Percentiles rank a stretch among this genome's conserved stretches.
These are phyloP conservation scores for Aureobasidium sp. DNA, from an alignment of 2,329 filamentous ascomycete species.

Conservation along the genomic window DNA sequence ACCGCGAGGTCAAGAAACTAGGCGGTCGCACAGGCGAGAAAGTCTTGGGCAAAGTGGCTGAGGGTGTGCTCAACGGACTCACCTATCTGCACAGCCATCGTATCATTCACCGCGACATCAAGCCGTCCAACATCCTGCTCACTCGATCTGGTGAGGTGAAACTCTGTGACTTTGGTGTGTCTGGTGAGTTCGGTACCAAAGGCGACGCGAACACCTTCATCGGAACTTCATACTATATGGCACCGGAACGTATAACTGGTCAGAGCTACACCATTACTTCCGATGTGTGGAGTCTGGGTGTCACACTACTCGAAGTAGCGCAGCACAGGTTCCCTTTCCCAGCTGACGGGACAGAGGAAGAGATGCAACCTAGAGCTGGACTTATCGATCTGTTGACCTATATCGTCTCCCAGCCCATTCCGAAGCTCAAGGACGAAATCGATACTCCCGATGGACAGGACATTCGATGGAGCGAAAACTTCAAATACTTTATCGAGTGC, in stretches of 20 bases:
- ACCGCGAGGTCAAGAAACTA: constrained; percentile 92
- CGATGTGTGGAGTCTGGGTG: constrained; percentile 95
- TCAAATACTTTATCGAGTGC: constrained; percentile 99
- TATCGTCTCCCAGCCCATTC: constrained; percentile 91
- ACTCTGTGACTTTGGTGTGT: constrained; percentile 96
- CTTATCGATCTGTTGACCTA: constrained; percentile 94
- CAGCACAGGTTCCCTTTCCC: constrained; percentile 98
- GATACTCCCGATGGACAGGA: constrained; percentile 51
- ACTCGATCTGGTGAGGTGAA: constrained; percentile 92
- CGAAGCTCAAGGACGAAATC: constrained; percentile 91
- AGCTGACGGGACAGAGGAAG: constrained; percentile 88
- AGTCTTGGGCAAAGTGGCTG: constrained; percentile 91
- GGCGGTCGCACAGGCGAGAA: constrained; percentile 95
- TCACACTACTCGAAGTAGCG: constrained; percentile 96
- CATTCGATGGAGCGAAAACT: constrained; percentile 92
- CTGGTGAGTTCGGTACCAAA: constrained; percentile 95
- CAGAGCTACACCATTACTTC: constrained; percentile 98
- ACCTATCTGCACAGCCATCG: constrained; percentile 93
- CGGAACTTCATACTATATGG: constrained; percentile 97
- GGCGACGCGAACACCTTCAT: constrained; percentile 99
- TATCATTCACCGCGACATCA: constrained; percentile 98
- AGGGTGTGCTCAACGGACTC: constrained; percentile 85
- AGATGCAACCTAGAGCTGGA: constrained; percentile 87
- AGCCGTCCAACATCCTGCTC: constrained; percentile 92
- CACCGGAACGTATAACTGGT: constrained; percentile 92